Percentiles rank a stretch among this genome's conserved stretches.
Evolutionary conservation across 2,329 filamentous ascomycete genomes (phyloP).

Genomic region (Arthrobotrys conoides): DNA sequence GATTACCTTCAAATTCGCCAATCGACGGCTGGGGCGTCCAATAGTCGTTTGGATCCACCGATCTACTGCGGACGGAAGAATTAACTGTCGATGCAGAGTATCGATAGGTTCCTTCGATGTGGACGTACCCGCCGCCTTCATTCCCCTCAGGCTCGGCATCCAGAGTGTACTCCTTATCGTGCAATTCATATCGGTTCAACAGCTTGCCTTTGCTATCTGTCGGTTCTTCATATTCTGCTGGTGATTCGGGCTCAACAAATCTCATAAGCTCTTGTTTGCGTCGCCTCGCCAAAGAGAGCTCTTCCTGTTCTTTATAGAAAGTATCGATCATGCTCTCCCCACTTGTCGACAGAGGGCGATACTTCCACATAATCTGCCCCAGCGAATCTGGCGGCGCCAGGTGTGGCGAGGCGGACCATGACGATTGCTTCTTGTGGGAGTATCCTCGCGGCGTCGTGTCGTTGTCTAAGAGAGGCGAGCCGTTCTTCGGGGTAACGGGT

Average conservation of each 20-base stretch:
- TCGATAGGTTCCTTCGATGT: constrained; percentile 54
- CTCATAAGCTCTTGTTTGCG: constrained; percentile 57
- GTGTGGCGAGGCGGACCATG: constrained; percentile 56
- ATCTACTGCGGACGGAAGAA: constrained; percentile 55
- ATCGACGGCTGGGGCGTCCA: constrained; percentile 58
- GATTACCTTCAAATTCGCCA: constrained; percentile 53
- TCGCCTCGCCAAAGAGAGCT: constrained; percentile 37
- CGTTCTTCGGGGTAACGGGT: constrained; percentile 51
- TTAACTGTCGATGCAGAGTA: constrained; percentile 56
- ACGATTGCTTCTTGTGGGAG: constrained; percentile 56
- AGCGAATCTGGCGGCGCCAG: constrained; percentile 53
- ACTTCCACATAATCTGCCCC: constrained; percentile 57
- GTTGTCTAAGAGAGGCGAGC: constrained; percentile 49
- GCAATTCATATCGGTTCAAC: constrained; percentile 44
- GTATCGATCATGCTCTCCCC: constrained; percentile 59
- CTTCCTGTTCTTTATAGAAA: constrained; percentile 57
- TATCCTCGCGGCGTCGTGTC: constrained; percentile 45
- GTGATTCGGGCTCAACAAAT: constrained; percentile 55
- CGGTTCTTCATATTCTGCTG: constrained; percentile 38
- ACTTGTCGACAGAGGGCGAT: constrained; percentile 49
- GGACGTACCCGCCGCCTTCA: constrained; percentile 50
- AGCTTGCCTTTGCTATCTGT: constrained; percentile 42
- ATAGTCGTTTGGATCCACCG: constrained; percentile 60
- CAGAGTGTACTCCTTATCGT: constrained; percentile 52
- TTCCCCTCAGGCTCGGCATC: constrained; percentile 31